Base-by-base conservation (phyloP, 2,329 filamentous ascomycete species). In the Curvularia hawaiiensis region DNA sequence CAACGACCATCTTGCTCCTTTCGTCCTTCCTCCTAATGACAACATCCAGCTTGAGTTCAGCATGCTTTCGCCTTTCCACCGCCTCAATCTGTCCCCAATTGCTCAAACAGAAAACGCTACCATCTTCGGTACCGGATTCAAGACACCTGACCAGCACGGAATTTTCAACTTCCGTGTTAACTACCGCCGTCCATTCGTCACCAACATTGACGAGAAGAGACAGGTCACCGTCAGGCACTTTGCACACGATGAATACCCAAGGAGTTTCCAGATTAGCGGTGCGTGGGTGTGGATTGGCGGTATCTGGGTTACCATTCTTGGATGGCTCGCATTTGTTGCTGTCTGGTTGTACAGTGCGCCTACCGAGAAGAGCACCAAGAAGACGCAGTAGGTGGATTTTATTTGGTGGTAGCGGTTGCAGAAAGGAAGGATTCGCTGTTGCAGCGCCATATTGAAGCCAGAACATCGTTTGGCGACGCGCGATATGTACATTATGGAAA, bases 151-250 rank as follows among this genome's bases (percentile, higher is more conserved):
- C 76, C 95, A 99, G 79, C 95, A 99, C 80, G 95, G 95, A 74
- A 97, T 99, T 79, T 99, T 98, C 85, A 96, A 96, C 81, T 98
- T 99, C 85, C 87, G 89, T 74, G 85, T 98, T 78, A 96, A 97
- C 84, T 97, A 98, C 84, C 96, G 96, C 83, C 88, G 95, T 7
- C 92, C 94, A 1, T 96, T 97, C 83, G 79, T 96, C 67, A 95
- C 88, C 70, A 90, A 88, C 75, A 76, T 99, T 52, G 93, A 97
- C 74, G 92, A 97, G 82, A 98, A 98, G 86, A 86, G 88, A 68
- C 95, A 94, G 22, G 93, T 98, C 52, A 96, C 93, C 0, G 92
- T 99, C 31, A 87, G 95, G 46, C 95, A 99, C 81, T 95, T 97
- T 79, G 95, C 95, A 8, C 95, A 99, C 82, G 89, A 99, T 76